Base-by-base conservation (phyloP, 2,329 filamentous ascomycete genomes). In the Penicillium occitanis region DNA sequence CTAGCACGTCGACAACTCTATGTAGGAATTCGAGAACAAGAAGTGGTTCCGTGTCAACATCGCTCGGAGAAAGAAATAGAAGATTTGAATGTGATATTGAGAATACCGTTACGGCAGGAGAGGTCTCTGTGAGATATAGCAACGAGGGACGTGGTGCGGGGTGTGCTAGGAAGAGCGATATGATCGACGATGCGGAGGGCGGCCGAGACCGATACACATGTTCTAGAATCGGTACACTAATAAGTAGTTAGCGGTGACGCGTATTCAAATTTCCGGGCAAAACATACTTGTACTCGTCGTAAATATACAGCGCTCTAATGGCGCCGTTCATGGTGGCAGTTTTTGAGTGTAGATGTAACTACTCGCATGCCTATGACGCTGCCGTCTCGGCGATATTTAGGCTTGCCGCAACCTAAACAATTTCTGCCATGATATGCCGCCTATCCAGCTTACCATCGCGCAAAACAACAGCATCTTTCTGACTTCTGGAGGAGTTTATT, bases 281-380 rank as follows among this genome's bases (percentile, higher is more conserved):
- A 64, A 71, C 86, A 75, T 82, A 96, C 93, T 93, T 92, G 81
- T 93, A 88, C 83, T 97, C 93, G 86, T 98, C 93, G 80, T 91
- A 97, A 77, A 99, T 93, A 83, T 98, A 94, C 75, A 99, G 85
- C 77, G 94, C 95, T 84, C 98, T 94, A 76, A 99, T 91, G 76
- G 91, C 88, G 82, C 92, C 88, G 82, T 87, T 91, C 91, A 93
- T 94, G 77, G 79, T 88, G 76, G 66, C 69, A 67, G 66, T 28
- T 59, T n/a, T n/a, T 48, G 46, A 46, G 40, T 50, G 53, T 55
- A 42, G 50, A 55, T 53, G 57, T 53, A 61, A 46, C 35, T 40
- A 22, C 57, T 64, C 65, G 67, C 58, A 62, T 65, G 67, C 58
- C 61, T 64, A 63, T 71, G 71, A 73, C 68, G 66, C 66, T 48